Conservation (phyloP, 345 rosid species). For the Trapa incisa region DNA sequence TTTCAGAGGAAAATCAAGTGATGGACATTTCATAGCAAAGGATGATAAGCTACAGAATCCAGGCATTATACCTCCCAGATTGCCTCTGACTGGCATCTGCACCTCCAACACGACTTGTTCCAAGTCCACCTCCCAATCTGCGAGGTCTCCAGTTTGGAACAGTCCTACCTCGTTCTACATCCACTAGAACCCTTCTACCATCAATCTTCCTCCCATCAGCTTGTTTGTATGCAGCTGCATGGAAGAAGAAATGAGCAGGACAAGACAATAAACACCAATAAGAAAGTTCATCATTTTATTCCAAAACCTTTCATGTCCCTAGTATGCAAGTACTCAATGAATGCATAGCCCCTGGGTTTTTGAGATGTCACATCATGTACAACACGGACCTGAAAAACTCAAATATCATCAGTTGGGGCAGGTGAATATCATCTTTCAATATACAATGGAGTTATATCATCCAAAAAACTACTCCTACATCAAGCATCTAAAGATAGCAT, state of each 20-base stretch:
- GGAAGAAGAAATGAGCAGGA: neutral
- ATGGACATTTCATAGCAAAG: neutral
- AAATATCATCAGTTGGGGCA: slow-evolving; percentile 22
- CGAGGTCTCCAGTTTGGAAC: slow-evolving; percentile 99
- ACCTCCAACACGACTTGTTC: slow-evolving; percentile 78
- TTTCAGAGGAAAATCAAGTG: too few relatives aligned
- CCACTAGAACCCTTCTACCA: slow-evolving; percentile 95
- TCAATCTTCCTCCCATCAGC: slow-evolving; percentile 99
- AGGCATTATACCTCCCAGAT: slow-evolving; percentile 27
- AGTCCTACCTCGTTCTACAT: slow-evolving; percentile 96
- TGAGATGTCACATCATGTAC: slow-evolving; percentile 58
- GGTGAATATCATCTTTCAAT: neutral
- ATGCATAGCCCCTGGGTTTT: slow-evolving; percentile 93
- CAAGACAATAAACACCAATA: neutral
- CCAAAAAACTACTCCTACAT: slow-evolving; percentile 15
- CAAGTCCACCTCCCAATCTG: slow-evolving; percentile 98
- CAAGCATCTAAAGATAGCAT: slow-evolving; percentile 20
- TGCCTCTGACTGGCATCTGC: slow-evolving; percentile 57
- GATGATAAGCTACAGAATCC: neutral
- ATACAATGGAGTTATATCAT: neutral
- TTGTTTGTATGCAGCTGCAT: slow-evolving; percentile 91
- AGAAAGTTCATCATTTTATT: neutral
- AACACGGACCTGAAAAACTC: slow-evolving; percentile 57
- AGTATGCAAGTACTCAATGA: slow-evolving; percentile 86
- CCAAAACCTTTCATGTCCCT: slow-evolving; percentile 88